Evolutionary conservation across 441 rosid species (phyloP).

Genomic region (Erysimum cheiri): DNA sequence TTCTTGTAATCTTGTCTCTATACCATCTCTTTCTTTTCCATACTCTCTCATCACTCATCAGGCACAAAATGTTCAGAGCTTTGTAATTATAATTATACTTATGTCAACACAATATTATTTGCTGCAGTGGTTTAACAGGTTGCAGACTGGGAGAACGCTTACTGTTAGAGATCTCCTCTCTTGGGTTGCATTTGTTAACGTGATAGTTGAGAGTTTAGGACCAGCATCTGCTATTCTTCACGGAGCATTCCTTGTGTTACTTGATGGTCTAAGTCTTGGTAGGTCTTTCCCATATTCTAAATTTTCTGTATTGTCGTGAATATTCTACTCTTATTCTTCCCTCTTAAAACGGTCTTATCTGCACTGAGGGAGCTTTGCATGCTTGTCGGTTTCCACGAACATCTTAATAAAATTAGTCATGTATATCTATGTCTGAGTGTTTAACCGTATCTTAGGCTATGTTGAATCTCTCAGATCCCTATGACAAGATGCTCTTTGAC

Average conservation of each 20-base stretch:
- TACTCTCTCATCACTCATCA: slow-evolving; percentile 7
- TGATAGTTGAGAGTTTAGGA: slow-evolving; percentile 64
- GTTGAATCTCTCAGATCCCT: slow-evolving; percentile 6
- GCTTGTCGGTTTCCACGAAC: slow-evolving; percentile 5
- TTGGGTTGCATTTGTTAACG: slow-evolving; percentile 82
- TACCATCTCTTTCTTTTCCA: slow-evolving; percentile 16
- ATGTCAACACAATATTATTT: slow-evolving; percentile 23
- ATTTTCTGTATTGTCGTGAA: background rate
- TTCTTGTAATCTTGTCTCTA: background rate
- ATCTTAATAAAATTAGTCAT: background rate
- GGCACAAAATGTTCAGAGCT: slow-evolving; percentile 5
- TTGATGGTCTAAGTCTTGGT: slow-evolving; percentile 97
- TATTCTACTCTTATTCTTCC: slow-evolving; percentile 5
- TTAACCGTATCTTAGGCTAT: background rate
- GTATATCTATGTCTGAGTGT: background rate
- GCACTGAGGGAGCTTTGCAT: background rate
- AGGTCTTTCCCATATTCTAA: slow-evolving; percentile 30
- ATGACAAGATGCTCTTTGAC: background rate
- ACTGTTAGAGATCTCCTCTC: slow-evolving; percentile 98
- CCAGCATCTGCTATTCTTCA: slow-evolving; percentile 73
- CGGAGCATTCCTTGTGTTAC: slow-evolving; percentile 95
- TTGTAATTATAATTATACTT: background rate
- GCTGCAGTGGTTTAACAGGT: slow-evolving; percentile 86
- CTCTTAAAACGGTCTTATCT: background rate
- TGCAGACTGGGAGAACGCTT: slow-evolving; percentile 82